These are phyloP conservation scores for Diplogelasinospora grovesii DNA, from an alignment of 495 filamentous ascomycete genomes.

Conservation along the genomic window DNA sequence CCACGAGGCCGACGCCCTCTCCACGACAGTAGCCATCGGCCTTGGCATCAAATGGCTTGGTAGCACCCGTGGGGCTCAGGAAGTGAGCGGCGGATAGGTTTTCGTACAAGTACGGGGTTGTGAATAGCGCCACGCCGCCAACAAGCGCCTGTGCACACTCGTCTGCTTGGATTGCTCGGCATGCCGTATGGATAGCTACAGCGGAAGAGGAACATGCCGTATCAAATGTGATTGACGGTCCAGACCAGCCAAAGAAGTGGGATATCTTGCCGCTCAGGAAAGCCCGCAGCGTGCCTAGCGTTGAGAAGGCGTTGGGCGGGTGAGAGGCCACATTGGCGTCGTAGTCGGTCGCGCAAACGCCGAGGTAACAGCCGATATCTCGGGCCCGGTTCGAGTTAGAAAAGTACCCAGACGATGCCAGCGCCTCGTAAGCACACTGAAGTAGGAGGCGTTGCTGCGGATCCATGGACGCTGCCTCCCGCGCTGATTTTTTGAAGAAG, in stretches of 20 bases:
- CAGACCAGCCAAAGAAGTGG: conserved; percentile 39
- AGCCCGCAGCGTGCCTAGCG: conserved; percentile 6
- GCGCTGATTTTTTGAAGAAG: conserved; percentile 52
- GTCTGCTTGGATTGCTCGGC: conserved; percentile 36
- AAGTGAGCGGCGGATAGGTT: conserved; percentile 36
- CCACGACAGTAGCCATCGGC: conserved; percentile 60
- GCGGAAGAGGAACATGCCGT: conserved; percentile 51
- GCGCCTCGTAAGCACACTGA: conserved; percentile 69
- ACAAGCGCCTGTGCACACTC: conserved; percentile 37
- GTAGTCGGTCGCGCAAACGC: conserved; percentile 30
- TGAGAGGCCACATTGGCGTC: conserved; percentile 27
- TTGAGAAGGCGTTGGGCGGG: conserved; percentile 33
- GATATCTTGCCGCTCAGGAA: conserved; percentile 44
- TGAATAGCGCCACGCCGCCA: conserved; percentile 30
- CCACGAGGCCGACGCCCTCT: conserved; percentile 48
- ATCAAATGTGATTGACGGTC: conserved; percentile 36
- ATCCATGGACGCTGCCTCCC: conserved; percentile 54
- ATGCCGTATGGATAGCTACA: conserved; percentile 45
- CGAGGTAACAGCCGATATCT: conserved; percentile 17
- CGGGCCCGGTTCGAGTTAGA: conserved; percentile 13
- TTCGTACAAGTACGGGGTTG: conserved; percentile 43
- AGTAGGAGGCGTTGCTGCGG: conserved; percentile 72
- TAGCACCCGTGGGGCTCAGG: conserved; percentile 36
- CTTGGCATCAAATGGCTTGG: conserved; percentile 49
- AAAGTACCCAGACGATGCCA: conserved; percentile 56